Base-by-base conservation (phyloP, 345 rosid genomes). In the Geranium brycei region DNA sequence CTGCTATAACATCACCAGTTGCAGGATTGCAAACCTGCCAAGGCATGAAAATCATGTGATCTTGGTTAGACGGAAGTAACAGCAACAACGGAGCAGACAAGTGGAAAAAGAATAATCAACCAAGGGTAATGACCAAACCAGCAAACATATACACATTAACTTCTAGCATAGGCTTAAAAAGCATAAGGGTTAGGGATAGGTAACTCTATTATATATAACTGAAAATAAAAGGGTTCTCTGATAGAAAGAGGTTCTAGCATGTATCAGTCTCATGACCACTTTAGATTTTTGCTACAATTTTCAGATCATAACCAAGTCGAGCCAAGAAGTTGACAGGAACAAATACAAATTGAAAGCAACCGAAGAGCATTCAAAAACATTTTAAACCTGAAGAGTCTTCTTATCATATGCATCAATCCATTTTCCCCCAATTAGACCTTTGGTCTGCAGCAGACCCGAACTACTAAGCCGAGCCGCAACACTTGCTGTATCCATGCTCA, bases 21-120 rank as follows among this genome's bases (percentile, higher is more conserved):
- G 97, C 91, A 7, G 97, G 97, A 78, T 93, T 91, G 71, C 68
- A 64, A 71, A 93, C 96, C 99, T 93, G 82, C 56, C 63, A n/a
- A 18, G 57, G 35, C 38, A 70, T 59, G 30, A 5, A 59, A 61
- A 32, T 31, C 38, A 64, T 23, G 1, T n/a, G 17, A 28, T 8
- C 10, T 7, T 28, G 35, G 8, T 28, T 60, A 38, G 47, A 38
- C 11, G 11, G 11, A 38, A 5, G 11, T 38, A 38, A 38, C 47
- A 5, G 11, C 6, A 38, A 38, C 8, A 38, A 38, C 47, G 3
- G 28, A 23, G 28, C 28, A 23, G 28, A 23, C 28, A 23, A 23
- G 2, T 23, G 28, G 28, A 23, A 23, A 23, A 23, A 23, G 28
- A 23, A 23, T 23, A 23, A 23, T 23, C 28, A 23, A 23, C 28